Conservation (phyloP, 805 yeast species). For the Zygoascus bituminiphila region DNA sequence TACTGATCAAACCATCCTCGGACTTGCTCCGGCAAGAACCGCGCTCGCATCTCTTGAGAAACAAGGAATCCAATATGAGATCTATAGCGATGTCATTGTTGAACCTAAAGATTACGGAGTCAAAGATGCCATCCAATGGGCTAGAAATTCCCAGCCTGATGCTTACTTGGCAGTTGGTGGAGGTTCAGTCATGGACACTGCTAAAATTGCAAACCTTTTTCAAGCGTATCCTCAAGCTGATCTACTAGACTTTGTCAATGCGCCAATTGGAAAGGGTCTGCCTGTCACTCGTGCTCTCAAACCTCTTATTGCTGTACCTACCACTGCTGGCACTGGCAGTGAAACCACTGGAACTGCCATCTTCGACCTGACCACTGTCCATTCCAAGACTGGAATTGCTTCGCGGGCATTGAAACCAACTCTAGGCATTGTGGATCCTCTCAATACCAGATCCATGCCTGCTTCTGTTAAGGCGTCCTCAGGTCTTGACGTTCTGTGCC, state of each 20-base stretch:
- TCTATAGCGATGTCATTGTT: slow-evolving; percentile 30
- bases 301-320: slow-evolving; percentile 38
- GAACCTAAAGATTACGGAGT: slow-evolving; percentile 33
- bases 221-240: slow-evolving; percentile 35
- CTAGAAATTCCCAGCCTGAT: slow-evolving; percentile 28
- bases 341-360: slow-evolving; percentile 41
- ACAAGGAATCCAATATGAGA: slow-evolving; percentile 29
- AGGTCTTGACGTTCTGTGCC: slow-evolving; percentile 39
- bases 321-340: slow-evolving; percentile 42
- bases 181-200: slow-evolving; percentile 41
- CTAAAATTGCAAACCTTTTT: slow-evolving; percentile 37
- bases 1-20: slow-evolving; percentile 28
- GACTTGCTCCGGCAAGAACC: slow-evolving; percentile 24
- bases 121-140: slow-evolving; percentile 31
- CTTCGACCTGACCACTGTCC: slow-evolving; percentile 33
- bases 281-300: slow-evolving; percentile 29
- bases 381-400: slow-evolving; percentile 38
- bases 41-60: slow-evolving; percentile 29
- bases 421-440: slow-evolving; percentile 38
- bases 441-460: slow-evolving; percentile 35
- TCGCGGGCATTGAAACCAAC: slow-evolving; percentile 35
- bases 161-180: slow-evolving; percentile 40
- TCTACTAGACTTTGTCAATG: slow-evolving; percentile 36
- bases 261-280: slow-evolving; percentile 33
- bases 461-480: slow-evolving; percentile 35